Base-by-base conservation (phyloP, 306 rosid genomes). In the Fragaria ananassa region DNA sequence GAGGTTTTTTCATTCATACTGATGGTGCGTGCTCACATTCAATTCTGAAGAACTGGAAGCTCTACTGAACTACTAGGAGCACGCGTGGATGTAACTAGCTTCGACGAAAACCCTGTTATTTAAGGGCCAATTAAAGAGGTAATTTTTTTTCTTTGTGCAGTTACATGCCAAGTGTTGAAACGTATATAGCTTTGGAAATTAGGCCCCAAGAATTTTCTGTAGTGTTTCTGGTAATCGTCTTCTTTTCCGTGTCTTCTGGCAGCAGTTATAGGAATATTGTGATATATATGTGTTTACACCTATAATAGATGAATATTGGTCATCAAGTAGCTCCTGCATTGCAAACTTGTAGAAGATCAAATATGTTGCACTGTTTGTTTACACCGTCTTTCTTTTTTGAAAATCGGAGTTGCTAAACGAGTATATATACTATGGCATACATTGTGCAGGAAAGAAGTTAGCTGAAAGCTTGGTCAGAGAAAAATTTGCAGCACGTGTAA, bases 401-500 rank as follows among this genome's bases (percentile, higher is more conserved):
- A 23, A 2, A 0, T 11, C 51, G 35, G 37, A 42, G 19, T 34
- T 68, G 12, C 25, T 34, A 56, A 68, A 10, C 35, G 6, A 2
- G 17, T 1, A 14, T 57, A 47, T 12, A 62, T 31, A n/a, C 31
- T n/a, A 34, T 53, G 44, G 50, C 53, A 29, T 67, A 10, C 44
- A 58, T 71, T 80, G 2, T 88, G 80, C 78, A 92, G 99, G 99
- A 69, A 92, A 88, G 87, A 92, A 92, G 74, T 84, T 92, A 86
- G 93, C 99, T 23, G 95, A 84, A 81, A 92, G 93, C 79, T 85
- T 95, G 74, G 97, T 91, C 67, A 82, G 50, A 57, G 99, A 95
- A 81, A 91, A 87, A 79, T 97, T 95, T 82, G 99, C 99, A 41
- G 99, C 99, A 51, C 92, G 97, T 83, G 97, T 92, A 19, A 95